These are phyloP conservation scores for Xylaria cubensis DNA, from an alignment of 495 filamentous ascomycete genomes.

Conservation along the genomic window DNA sequence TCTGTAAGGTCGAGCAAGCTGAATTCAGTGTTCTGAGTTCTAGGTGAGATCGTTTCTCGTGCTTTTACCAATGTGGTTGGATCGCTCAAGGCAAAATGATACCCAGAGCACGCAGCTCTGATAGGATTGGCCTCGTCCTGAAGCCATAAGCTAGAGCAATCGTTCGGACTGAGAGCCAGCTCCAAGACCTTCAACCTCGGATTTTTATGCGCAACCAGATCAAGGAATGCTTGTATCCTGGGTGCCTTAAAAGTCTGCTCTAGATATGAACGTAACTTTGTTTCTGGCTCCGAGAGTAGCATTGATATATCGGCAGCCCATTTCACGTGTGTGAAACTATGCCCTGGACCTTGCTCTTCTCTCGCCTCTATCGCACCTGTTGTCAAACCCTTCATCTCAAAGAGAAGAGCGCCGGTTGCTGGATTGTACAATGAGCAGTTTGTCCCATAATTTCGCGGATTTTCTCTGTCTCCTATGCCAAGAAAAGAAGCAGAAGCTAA, in stretches of 20 bases:
- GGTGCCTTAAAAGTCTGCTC: background rate
- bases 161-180: background rate
- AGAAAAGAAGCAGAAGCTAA: conserved; percentile 1
- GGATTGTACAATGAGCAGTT: conserved; percentile 32
- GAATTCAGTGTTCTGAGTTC: background rate
- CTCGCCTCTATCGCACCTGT: background rate
- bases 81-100: background rate
- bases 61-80: background rate
- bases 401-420: conserved; percentile 27
- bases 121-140: background rate
- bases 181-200: conserved; percentile 1
- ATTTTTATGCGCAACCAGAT: background rate
- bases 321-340: background rate
- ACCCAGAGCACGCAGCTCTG: background rate
- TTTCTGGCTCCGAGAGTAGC: background rate
- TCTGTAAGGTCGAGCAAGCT: background rate
- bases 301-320: background rate
- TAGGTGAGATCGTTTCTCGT: background rate
- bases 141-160: conserved; percentile 2
- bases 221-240: background rate
- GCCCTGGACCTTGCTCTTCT: background rate
- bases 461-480: conserved; percentile 19
- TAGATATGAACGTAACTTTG: background rate
- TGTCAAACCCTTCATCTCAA: conserved; percentile 19
- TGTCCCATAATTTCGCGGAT: conserved; percentile 27